Evolutionary conservation across 176 grass and related monocot genomes (phyloP).

Genomic region (Zizania latifolia): DNA sequence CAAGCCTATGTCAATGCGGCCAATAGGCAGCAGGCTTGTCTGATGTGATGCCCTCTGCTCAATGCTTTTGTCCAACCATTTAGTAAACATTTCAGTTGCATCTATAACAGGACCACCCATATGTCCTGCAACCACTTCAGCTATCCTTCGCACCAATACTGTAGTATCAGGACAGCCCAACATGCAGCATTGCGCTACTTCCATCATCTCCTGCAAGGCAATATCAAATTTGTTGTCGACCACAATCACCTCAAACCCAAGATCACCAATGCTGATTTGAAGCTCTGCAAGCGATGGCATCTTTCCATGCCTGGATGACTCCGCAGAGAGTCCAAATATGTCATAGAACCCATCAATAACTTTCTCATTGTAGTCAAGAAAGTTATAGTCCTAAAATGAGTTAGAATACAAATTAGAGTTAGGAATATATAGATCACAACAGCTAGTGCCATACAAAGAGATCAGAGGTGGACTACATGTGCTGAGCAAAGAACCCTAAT

Average conservation of each 20-base stretch:
- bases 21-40: conserved; percentile 80
- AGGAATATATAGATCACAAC: conserved; percentile 4
- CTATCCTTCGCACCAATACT: conserved; percentile 67
- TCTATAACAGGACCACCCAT: conserved; percentile 92
- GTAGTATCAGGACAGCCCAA: conserved; percentile 61
- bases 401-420: conserved; percentile 11
- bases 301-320: conserved; percentile 41
- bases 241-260: conserved; percentile 92
- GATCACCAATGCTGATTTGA: conserved; percentile 73
- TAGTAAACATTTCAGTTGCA: conserved; percentile 70
- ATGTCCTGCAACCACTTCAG: conserved; percentile 73
- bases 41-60: conserved; percentile 73
- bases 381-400: conserved; percentile 64
- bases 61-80: conserved; percentile 79
- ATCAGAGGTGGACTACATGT: conserved; percentile 4
- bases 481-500: neutral
- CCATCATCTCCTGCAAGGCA: conserved; percentile 64
- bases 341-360: conserved; percentile 91
- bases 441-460: neutral
- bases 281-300: conserved; percentile 70
- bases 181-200: conserved; percentile 70
- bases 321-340: conserved; percentile 49
- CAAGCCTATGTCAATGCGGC: conserved; percentile 75
- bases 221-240: conserved; percentile 63
- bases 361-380: conserved; percentile 91